Evolutionary conservation across 1,284 basidiomycete genomes (phyloP).

Genomic region (Melampsora americana): DNA sequence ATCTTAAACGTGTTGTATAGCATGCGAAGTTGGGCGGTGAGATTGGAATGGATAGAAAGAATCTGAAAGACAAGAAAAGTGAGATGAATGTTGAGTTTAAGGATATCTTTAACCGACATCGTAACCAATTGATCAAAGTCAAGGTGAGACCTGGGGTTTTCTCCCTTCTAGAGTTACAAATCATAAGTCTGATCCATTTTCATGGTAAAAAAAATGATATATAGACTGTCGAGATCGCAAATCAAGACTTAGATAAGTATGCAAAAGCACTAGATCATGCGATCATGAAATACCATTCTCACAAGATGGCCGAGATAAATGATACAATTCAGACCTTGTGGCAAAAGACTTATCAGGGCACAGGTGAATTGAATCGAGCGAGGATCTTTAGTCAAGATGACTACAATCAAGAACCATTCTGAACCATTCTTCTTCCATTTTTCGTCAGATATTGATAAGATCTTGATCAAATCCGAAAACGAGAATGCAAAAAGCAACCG

Average conservation of each 20-base stretch:
- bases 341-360: slow-evolving; percentile 99
- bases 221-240: slow-evolving; percentile 89
- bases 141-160: slow-evolving; percentile 62
- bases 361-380: slow-evolving; percentile 61
- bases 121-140: slow-evolving; percentile 85
- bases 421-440: not conserved
- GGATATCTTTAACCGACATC: slow-evolving; percentile 78
- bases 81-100: slow-evolving; percentile 80
- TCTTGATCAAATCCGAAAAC: slow-evolving; percentile 88
- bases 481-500: slow-evolving; percentile 74
- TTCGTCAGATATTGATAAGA: slow-evolving; percentile 84
- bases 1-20: slow-evolving; percentile 56
- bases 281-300: slow-evolving; percentile 95
- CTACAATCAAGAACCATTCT: not conserved
- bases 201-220: not conserved
- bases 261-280: slow-evolving; percentile 95
- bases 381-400: not conserved
- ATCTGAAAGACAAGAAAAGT: slow-evolving; percentile 65
- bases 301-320: slow-evolving; percentile 99
- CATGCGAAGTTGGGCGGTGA: slow-evolving; percentile 77
- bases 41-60: slow-evolving; percentile 69
- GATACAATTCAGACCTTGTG: slow-evolving; percentile 92
- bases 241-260: slow-evolving; percentile 93
- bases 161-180: not conserved
- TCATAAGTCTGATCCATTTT: slow-evolving; percentile 32